Evolutionary conservation across 2,329 filamentous ascomycete genomes (phyloP).

Genomic region (Pseudocercospora crystallina): DNA sequence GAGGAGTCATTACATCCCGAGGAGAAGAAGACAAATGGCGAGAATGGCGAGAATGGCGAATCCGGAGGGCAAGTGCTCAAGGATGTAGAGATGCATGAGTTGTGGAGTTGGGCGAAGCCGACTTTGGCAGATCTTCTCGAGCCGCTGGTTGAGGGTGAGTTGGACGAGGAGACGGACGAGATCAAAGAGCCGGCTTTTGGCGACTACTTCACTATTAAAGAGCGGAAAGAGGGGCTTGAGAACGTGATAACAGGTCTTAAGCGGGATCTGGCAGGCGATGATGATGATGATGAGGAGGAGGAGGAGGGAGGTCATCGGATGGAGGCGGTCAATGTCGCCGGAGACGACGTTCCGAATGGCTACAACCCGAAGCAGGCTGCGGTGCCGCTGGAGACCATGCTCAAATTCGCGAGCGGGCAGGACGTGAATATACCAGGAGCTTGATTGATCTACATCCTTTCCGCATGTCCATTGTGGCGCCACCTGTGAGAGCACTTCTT

Average conservation of each 20-base stretch:
- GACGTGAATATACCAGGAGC: neutral
- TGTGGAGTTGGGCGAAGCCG: conserved; percentile 61
- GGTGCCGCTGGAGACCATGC: conserved; percentile 32
- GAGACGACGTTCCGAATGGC: conserved; percentile 7
- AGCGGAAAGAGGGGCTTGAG: conserved; percentile 64
- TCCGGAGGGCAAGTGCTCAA: conserved; percentile 32
- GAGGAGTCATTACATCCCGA: conserved; percentile 42
- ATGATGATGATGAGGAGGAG: conserved; percentile 49
- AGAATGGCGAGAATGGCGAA: conserved; percentile 46
- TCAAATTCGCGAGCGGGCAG: conserved; percentile 23
- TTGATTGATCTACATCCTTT: too few species aligned
- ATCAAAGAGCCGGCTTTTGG: conserved; percentile 45
- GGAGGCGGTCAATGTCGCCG: conserved; percentile 24
- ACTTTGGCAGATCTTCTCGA: conserved; percentile 44
- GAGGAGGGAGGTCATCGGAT: conserved; percentile 23
- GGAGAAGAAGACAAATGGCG: conserved; percentile 39
- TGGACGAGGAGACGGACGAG: conserved; percentile 21
- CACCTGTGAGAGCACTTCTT: too few species aligned
- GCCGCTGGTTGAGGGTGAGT: conserved; percentile 30
- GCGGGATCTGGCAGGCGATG: conserved; percentile 55
- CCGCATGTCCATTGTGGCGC: too few species aligned
- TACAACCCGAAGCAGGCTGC: conserved; percentile 17
- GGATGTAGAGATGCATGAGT: conserved; percentile 53
- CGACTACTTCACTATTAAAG: conserved; percentile 71
- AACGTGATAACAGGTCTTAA: conserved; percentile 71